A percentile compares a stretch with the other conserved stretches of the same genome.
Evolutionary conservation across 1,284 basidiomycete species (phyloP).

Genomic region (Inonotus hispidus): DNA sequence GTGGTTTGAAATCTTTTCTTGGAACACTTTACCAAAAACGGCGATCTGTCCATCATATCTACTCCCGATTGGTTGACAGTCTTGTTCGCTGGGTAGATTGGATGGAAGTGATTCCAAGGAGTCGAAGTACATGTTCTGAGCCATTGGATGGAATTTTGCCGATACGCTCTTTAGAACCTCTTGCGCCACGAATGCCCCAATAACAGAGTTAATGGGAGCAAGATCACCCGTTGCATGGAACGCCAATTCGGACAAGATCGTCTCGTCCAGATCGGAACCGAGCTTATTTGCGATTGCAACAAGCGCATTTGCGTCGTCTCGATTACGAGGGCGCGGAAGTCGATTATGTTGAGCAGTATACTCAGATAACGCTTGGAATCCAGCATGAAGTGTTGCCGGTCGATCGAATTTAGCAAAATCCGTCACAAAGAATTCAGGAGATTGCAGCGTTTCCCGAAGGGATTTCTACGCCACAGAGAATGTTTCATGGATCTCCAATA

Average conservation of each 20-base stretch:
- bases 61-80: conserved; percentile 78
- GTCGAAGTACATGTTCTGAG: conserved; percentile 97
- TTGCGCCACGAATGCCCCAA: conserved; percentile 97
- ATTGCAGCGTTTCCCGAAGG: conserved; percentile 77
- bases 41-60: conserved; percentile 96
- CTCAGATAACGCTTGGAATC: conserved; percentile 90
- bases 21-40: conserved; percentile 92
- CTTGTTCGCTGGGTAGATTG: conserved; percentile 73
- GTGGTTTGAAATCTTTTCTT: conserved; percentile 87
- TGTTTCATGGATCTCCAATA: conserved; percentile 4
- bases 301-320: conserved; percentile 72
- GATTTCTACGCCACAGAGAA: conserved; percentile 67
- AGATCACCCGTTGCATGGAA: conserved; percentile 95
- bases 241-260: conserved; percentile 78
- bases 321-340: conserved; percentile 82
- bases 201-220: conserved; percentile 88
- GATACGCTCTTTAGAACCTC: conserved; percentile 97
- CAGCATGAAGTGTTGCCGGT: conserved; percentile 85
- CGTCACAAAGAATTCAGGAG: conserved; percentile 90
- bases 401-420: conserved; percentile 99
- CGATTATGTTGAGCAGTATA: conserved; percentile 69
- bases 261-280: conserved; percentile 73
- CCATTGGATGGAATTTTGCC: conserved; percentile 97
- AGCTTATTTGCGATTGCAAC: conserved; percentile 78
- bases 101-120: conserved; percentile 91